Conservation (phyloP, 176 grass and related monocot species). For the Secale cereale region DNA sequence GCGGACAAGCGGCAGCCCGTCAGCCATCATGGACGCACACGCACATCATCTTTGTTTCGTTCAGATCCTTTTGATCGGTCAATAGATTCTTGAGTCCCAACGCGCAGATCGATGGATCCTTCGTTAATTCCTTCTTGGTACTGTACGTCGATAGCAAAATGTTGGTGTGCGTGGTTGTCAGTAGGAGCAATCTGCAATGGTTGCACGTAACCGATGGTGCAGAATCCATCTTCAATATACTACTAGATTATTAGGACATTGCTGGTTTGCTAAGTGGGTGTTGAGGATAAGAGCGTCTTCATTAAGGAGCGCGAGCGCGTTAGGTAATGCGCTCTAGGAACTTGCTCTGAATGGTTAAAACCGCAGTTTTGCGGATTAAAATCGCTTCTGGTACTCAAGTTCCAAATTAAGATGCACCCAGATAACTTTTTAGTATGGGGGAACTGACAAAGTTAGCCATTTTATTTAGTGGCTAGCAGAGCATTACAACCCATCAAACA, state of each 20-base stretch:
- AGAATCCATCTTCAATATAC: conserved; percentile 36
- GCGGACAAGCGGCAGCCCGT: not conserved
- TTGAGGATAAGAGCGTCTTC: conserved; percentile 27
- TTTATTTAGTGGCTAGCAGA: not conserved
- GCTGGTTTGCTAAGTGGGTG: conserved; percentile 19
- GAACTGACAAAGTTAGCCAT: not conserved
- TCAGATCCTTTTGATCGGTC: too few species aligned
- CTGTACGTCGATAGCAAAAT: not conserved
- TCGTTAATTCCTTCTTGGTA: not conserved
- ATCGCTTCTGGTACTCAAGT: not conserved
- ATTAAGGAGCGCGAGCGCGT: conserved; percentile 3
- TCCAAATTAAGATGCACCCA: not conserved
- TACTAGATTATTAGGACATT: not conserved
- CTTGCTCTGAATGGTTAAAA: conserved; percentile 15
- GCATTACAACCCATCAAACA: not conserved
- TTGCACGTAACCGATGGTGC: conserved; percentile 7
- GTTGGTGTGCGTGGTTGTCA: not conserved
- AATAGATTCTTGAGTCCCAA: not conserved
- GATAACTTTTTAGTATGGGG: not conserved
- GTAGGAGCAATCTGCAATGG: conserved; percentile 1
- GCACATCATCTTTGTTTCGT: not conserved
- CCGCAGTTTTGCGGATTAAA: not conserved
- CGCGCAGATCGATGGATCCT: not conserved
- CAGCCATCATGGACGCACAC: not conserved
- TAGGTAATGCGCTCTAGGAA: conserved; percentile 17